phyloP scores from a whole-genome alignment of 2,329 filamentous ascomycete species.

The Paracoccidioides lutzii region DNA sequence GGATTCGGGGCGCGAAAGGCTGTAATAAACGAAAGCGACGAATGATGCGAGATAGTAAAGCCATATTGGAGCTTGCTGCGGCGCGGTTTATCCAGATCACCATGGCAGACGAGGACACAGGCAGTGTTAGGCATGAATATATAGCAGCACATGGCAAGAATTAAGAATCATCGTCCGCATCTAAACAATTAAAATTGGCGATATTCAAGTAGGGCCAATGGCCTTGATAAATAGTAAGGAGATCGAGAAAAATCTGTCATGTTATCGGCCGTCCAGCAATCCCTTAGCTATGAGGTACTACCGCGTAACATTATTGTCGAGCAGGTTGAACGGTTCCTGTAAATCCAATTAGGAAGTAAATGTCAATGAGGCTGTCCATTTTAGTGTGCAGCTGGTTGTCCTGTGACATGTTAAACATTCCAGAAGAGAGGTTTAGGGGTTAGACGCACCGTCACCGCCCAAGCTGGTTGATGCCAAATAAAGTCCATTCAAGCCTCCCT shows the following conservation, averaged over 20 bases:
- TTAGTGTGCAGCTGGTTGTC: constrained; percentile 35
- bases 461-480: constrained; percentile 36
- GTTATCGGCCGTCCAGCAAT: constrained; percentile 53
- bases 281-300: constrained; percentile 29
- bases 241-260: constrained; percentile 56
- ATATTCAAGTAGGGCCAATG: constrained; percentile 63
- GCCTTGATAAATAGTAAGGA: constrained; percentile 57
- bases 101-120: constrained; percentile 60
- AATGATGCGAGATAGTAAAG: constrained; percentile 43
- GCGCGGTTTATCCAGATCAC: constrained; percentile 53
- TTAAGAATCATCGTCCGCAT: constrained; percentile 53
- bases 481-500: constrained; percentile 34
- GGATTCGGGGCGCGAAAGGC: constrained; percentile 37
- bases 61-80: constrained; percentile 47
- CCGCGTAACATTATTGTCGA: constrained; percentile 40
- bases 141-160: constrained; percentile 58
- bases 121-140: constrained; percentile 50
- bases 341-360: constrained; percentile 45
- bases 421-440: constrained; percentile 31
- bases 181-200: constrained; percentile 54
- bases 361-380: constrained; percentile 40
- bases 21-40: constrained; percentile 45
- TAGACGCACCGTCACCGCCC: constrained; percentile 35
- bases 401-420: constrained; percentile 37
- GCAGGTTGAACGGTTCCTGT: constrained; percentile 43